Evolutionary conservation across 2,329 filamentous ascomycete species (phyloP).

Genomic region (Allantophomopsis lycopodina): DNA sequence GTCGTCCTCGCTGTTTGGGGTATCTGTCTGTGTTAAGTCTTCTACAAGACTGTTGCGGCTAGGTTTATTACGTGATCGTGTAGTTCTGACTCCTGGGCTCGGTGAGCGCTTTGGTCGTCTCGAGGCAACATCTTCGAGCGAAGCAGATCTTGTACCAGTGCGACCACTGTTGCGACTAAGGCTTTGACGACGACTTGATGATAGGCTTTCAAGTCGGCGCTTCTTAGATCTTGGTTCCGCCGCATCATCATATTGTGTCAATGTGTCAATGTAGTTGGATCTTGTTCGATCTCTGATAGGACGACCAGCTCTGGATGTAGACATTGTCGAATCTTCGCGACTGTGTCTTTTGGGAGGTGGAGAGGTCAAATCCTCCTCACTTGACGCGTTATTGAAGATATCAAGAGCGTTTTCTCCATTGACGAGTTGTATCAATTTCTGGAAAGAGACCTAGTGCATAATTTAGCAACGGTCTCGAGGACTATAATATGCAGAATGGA

Average conservation of each 20-base stretch:
- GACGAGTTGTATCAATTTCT: conserved; percentile 26
- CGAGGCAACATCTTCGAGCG: not conserved
- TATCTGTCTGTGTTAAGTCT: not conserved
- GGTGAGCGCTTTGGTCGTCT: conserved; percentile 1
- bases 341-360: conserved; percentile 3
- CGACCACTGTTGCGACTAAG: not conserved
- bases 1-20: not conserved
- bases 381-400: conserved; percentile 19
- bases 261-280: not conserved
- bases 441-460: conserved; percentile 25
- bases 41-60: conserved; percentile 10
- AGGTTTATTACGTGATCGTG: conserved; percentile 7
- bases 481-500: no score
- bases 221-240: not conserved
- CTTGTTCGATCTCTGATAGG: not conserved
- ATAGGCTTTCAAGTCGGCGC: not conserved
- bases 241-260: not conserved
- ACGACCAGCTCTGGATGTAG: not conserved
- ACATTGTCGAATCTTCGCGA: conserved; percentile 1
- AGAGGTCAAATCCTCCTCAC: conserved; percentile 2
- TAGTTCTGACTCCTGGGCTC: conserved; percentile 2
- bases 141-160: not conserved
- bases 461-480: not conserved
- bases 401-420: conserved; percentile 31
- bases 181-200: no score